A percentile compares a stretch with the other conserved stretches of the same genome.
Conservation (phyloP, 805 yeast species). For the Yamadazyma sp. region DNA sequence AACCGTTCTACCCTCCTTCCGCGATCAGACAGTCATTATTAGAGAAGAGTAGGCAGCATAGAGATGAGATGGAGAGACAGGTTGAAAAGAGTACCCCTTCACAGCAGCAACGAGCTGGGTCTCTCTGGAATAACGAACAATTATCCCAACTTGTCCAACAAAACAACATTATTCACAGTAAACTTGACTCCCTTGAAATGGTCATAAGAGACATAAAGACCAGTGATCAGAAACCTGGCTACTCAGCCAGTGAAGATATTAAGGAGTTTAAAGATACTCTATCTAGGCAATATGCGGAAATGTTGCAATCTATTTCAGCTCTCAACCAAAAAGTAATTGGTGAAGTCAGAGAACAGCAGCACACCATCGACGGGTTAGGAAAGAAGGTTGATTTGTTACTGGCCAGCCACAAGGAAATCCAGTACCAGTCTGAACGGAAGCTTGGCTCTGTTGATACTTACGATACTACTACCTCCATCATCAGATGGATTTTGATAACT, state of each 20-base stretch:
- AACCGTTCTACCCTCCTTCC: slow-evolving; percentile 19
- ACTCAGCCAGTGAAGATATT: slow-evolving; percentile 9
- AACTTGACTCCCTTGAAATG: slow-evolving; percentile 2
- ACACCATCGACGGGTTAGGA: slow-evolving; percentile 30
- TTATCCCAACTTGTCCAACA: slow-evolving; percentile 1
- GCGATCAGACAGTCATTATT: slow-evolving; percentile 36
- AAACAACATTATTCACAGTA: slow-evolving; percentile 3
- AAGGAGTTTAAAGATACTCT: slow-evolving; percentile 27
- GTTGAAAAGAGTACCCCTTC: neutral
- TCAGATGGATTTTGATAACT: slow-evolving; percentile 44
- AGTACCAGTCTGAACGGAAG: slow-evolving; percentile 25
- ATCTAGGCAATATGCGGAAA: slow-evolving; percentile 31
- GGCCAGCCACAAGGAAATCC: slow-evolving; percentile 39
- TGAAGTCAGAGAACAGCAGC: slow-evolving; percentile 43
- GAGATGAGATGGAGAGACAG: slow-evolving; percentile 12
- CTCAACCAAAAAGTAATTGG: slow-evolving; percentile 39
- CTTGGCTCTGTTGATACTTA: slow-evolving; percentile 5
- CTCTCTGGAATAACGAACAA: neutral
- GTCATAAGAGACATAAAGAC: neutral
- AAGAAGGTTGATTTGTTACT: slow-evolving; percentile 42
- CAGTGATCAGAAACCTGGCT: neutral
- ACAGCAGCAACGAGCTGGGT: neutral
- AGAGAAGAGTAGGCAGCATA: slow-evolving; percentile 31
- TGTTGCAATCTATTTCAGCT: slow-evolving; percentile 29
- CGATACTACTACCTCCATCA: slow-evolving; percentile 12